These are phyloP conservation scores for Epichloe sp. DNA, from an alignment of 2,329 filamentous ascomycete species.

Conservation along the genomic window DNA sequence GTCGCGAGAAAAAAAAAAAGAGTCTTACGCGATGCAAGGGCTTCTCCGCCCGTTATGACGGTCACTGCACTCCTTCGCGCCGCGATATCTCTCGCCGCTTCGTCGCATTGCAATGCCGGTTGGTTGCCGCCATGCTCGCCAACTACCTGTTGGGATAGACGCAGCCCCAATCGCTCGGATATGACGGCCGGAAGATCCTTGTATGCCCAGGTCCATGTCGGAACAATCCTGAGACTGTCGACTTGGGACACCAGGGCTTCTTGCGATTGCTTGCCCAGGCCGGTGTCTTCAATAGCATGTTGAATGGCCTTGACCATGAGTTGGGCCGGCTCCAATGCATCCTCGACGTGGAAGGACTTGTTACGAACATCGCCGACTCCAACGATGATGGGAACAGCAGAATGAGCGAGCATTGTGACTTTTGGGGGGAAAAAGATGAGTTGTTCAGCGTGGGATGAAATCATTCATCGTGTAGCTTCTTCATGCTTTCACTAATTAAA, in stretches of 20 bases:
- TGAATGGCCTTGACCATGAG: slow-evolving; percentile 45
- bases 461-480: no score
- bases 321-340: slow-evolving; percentile 44
- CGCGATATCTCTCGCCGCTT: slow-evolving; percentile 44
- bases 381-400: slow-evolving; percentile 38
- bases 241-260: slow-evolving; percentile 18
- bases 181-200: slow-evolving; percentile 42
- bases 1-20: no score
- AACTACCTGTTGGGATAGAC: slow-evolving; percentile 33
- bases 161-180: slow-evolving; percentile 32
- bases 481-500: no score
- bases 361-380: slow-evolving; percentile 52
- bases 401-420: not conserved
- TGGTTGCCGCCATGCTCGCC: slow-evolving; percentile 51
- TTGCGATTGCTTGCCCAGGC: slow-evolving; percentile 10
- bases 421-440: no score
- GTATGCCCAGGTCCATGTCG: slow-evolving; percentile 55
- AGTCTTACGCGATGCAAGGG: slow-evolving; percentile 40
- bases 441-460: no score
- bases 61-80: slow-evolving; percentile 40
- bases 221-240: slow-evolving; percentile 47
- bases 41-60: slow-evolving; percentile 50
- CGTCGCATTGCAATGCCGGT: slow-evolving; percentile 48
- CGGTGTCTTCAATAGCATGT: slow-evolving; percentile 36
- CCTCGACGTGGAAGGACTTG: slow-evolving; percentile 27